phyloP scores from a whole-genome alignment of 2,329 filamentous ascomycete species.

The Phyllosticta paracitricarpa region DNA sequence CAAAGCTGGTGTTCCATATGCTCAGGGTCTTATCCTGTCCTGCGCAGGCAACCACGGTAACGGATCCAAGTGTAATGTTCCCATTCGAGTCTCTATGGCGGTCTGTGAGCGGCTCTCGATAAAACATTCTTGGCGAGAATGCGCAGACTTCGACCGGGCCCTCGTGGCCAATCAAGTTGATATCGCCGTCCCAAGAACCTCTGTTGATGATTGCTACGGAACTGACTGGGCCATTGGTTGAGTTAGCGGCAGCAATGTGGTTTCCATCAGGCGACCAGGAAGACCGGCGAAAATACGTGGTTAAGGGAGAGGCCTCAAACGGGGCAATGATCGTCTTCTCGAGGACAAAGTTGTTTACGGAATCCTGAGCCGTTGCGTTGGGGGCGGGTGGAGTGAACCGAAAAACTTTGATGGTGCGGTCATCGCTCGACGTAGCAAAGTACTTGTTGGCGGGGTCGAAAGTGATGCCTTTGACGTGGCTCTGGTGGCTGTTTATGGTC shows the following conservation, averaged over 20 bases:
- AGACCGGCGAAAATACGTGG: slow-evolving; percentile 91
- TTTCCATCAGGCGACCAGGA: slow-evolving; percentile 98
- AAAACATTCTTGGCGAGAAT: slow-evolving; percentile 87
- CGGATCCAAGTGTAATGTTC: slow-evolving; percentile 40
- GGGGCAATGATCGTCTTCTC: slow-evolving; percentile 84
- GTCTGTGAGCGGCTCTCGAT: slow-evolving; percentile 52
- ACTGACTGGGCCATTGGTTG: slow-evolving; percentile 93
- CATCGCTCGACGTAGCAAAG: slow-evolving; percentile 95
- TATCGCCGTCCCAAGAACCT: slow-evolving; percentile 87
- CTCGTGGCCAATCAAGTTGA: slow-evolving; percentile 95
- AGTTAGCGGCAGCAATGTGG: slow-evolving; percentile 93
- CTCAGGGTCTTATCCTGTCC: slow-evolving; percentile 94
- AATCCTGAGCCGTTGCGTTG: slow-evolving; percentile 88
- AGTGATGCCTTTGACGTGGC: slow-evolving; percentile 96
- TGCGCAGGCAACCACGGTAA: slow-evolving; percentile 92
- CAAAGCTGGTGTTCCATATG: slow-evolving; percentile 96
- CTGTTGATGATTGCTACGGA: slow-evolving; percentile 94
- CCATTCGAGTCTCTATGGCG: slow-evolving; percentile 37
- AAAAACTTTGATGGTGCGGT: slow-evolving; percentile 93
- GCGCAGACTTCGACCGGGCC: slow-evolving; percentile 94
- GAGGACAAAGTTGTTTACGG: slow-evolving; percentile 91
- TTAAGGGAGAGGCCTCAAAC: slow-evolving; percentile 84
- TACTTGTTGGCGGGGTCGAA: slow-evolving; percentile 99
- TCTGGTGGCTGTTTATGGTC: slow-evolving; percentile 84
- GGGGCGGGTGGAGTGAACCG: slow-evolving; percentile 83